phyloP scores from a whole-genome alignment of 73 alveolate genomes.

The Breviolum minutum region DNA sequence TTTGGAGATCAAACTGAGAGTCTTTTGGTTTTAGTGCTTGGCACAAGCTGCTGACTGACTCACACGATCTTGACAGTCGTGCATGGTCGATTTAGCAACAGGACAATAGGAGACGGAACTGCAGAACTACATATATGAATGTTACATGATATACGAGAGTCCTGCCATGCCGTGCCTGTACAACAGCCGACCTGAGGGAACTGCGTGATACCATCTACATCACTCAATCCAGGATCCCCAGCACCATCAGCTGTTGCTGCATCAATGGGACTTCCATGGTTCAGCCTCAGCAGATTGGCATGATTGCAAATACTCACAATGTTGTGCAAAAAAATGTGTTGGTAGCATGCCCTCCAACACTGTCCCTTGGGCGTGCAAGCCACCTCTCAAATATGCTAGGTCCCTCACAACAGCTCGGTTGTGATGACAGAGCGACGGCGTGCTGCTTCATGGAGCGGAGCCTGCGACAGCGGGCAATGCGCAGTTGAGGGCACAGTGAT shows the following conservation, averaged over 20 bases:
- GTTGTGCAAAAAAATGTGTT: too few species aligned
- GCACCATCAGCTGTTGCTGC: slow-evolving; percentile 22
- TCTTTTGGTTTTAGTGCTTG: neutral
- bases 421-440: slow-evolving; percentile 39
- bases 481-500: neutral
- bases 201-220: too few species aligned
- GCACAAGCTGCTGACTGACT: too few species aligned
- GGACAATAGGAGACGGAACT: too few species aligned
- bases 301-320: too few species aligned
- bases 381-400: neutral
- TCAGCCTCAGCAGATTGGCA: slow-evolving; percentile 1
- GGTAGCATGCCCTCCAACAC: too few species aligned
- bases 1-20: neutral
- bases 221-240: neutral
- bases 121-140: too few species aligned
- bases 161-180: too few species aligned
- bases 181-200: too few species aligned
- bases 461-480: neutral
- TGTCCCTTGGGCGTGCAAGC: neutral
- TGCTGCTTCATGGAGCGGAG: slow-evolving; percentile 64
- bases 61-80: too few species aligned
- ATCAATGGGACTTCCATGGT: slow-evolving; percentile 10
- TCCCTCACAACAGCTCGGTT: slow-evolving; percentile 2
- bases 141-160: too few species aligned
- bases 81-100: too few species aligned